These are phyloP conservation scores for Hanseniaspora pseudoguilliermondii DNA, from an alignment of 805 yeast genomes.

Conservation along the genomic window DNA sequence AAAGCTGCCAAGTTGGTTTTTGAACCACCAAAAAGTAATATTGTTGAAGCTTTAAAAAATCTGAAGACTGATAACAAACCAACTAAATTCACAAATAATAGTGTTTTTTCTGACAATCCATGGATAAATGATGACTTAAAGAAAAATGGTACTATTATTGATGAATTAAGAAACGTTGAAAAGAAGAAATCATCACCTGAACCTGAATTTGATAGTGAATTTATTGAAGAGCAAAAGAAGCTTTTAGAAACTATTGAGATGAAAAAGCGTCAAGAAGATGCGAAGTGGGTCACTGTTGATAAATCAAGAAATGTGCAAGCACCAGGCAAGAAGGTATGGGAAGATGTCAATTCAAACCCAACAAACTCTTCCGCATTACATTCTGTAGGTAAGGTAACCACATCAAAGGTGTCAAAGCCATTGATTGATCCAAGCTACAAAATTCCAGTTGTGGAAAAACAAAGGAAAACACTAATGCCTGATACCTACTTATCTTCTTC, in stretches of 20 bases:
- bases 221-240: constrained; percentile 6
- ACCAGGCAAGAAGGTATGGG: not conserved
- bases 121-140: not conserved
- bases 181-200: not conserved
- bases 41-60: not conserved
- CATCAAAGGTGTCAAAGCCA: not conserved
- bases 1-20: not conserved
- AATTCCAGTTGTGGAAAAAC: not conserved
- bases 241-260: not conserved
- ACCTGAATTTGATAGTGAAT: not conserved
- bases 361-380: not conserved
- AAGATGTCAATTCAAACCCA: not conserved
- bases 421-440: not conserved
- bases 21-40: not conserved
- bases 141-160: not conserved
- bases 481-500: not conserved
- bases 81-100: not conserved
- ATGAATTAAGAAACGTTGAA: not conserved
- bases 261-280: constrained; percentile 2
- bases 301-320: not conserved
- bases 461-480: not conserved
- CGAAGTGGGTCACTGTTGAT: constrained; percentile 9
- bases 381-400: not conserved
- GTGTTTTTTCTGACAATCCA: constrained; percentile 4
- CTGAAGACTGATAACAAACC: not conserved